phyloP scores from a whole-genome alignment of 306 rosid species.

The Vigna angularis region DNA sequence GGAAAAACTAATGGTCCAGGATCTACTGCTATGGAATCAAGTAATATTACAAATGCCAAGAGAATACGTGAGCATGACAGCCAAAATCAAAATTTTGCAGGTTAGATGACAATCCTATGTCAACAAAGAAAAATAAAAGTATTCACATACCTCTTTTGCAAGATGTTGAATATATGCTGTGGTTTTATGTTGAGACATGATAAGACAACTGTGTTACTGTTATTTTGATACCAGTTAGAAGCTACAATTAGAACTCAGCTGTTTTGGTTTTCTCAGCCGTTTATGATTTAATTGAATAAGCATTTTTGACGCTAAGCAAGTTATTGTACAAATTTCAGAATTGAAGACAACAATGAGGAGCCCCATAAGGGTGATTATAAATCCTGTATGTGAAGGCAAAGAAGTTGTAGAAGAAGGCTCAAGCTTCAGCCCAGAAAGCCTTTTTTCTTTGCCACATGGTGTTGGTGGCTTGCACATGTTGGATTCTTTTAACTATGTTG shows the following conservation, averaged over 20 bases:
- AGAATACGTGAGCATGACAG: constrained; percentile 58
- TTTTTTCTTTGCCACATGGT: constrained; percentile 74
- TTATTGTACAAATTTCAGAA: constrained; percentile 61
- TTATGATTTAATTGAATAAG: constrained; percentile 30
- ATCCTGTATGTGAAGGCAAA: constrained; percentile 64
- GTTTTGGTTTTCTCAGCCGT: neutral
- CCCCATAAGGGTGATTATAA: constrained; percentile 74
- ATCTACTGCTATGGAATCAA: constrained; percentile 55
- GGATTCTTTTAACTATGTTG: constrained; percentile 64
- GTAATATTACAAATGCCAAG: constrained; percentile 59
- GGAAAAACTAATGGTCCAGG: constrained; percentile 54
- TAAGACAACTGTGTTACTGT: neutral
- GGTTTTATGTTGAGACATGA: neutral
- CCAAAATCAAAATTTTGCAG: constrained; percentile 70
- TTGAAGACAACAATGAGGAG: constrained; percentile 75
- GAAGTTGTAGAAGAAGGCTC: constrained; percentile 77
- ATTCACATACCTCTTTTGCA: neutral
- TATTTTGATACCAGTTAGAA: neutral
- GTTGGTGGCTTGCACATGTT: constrained; percentile 69
- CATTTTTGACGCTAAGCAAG: constrained; percentile 39
- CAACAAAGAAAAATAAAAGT: constrained; percentile 6
- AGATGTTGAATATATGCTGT: constrained; percentile 32
- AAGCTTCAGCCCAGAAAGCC: constrained; percentile 79
- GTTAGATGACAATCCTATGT: constrained; percentile 54
- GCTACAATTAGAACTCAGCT: constrained; percentile 22